Base-by-base conservation (phyloP, 1,284 basidiomycete species). In the Rhodotorula sp. region DNA sequence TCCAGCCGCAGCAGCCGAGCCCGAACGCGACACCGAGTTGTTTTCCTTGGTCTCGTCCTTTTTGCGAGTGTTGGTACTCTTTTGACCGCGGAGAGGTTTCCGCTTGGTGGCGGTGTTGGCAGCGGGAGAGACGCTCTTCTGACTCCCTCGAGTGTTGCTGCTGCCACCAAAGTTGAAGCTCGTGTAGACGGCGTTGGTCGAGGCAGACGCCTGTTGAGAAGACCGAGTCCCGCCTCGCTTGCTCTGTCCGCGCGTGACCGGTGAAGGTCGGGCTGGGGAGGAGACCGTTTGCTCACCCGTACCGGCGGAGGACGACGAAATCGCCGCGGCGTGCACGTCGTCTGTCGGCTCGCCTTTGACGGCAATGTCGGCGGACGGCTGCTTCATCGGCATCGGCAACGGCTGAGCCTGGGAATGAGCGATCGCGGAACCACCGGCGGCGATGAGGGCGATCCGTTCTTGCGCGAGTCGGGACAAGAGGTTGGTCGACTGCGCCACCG, bases 321-420 rank as follows among this genome's bases (percentile, higher is more conserved):
- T 15, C n/a, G 52, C 7, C 7, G n/a, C 47, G 45, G 19, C 18
- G n/a, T 38, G 26, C n/a, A n/a, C 14, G 16, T 47, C 26, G 54
- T 64, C 63, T 48, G 15, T 19, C 28, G 65, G 52, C 19, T 64
- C 62, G 23, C 57, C 15, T 56, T 68, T 64, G 48, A 52, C 31
- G 7, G 60, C 19, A 28, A 48, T 26, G 47, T 64, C 66, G 54
- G 50, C 19, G n/a, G 23, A 15, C 52, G 26, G 23, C 52, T 54
- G 38, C 16, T 60, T 45, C 16, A 71, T 64, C 26, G 70, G 70
- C 14, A 71, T 56, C 23, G 70, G 70, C 18, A 71, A 57, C 5
- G 70, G 70, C 10, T 23, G n/a, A 14, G 43, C 15, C 34, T 71
- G 70, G 18, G 66, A 71, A 43, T 49, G 45, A 5, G 38, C 38